These are phyloP conservation scores for Glycine tomentella DNA, from an alignment of 306 rosid genomes.

Conservation along the genomic window DNA sequence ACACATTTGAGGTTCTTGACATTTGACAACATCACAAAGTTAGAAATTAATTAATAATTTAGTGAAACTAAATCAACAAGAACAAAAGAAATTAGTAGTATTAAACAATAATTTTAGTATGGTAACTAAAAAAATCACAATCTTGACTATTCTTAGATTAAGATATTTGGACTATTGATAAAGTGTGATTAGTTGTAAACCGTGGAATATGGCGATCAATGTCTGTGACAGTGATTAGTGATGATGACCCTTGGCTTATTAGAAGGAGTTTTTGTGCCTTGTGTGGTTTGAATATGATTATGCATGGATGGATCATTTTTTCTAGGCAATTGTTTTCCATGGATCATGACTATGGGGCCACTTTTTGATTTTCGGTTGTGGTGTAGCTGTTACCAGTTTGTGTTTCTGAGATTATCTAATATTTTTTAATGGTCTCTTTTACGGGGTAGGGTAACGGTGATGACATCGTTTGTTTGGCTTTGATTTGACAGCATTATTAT, in stretches of 20 bases:
- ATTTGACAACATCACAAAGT: conserved; percentile 39
- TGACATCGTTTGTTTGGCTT: conserved; percentile 34
- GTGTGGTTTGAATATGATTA: conserved; percentile 32
- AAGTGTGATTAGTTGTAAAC: conserved; percentile 18
- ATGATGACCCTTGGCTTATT: conserved; percentile 46
- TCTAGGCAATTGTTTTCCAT: conserved; percentile 24
- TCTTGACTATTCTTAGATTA: conserved; percentile 33
- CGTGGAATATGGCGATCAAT: conserved; percentile 40
- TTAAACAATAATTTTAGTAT: conserved; percentile 9
- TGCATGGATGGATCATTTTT: conserved; percentile 44
- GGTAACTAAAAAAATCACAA: conserved; percentile 33
- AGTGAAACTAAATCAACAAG: not conserved
- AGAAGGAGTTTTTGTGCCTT: conserved; percentile 38
- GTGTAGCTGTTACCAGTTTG: conserved; percentile 51
- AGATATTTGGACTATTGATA: conserved; percentile 18
- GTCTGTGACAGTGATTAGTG: conserved; percentile 38
- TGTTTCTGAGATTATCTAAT: conserved; percentile 28
- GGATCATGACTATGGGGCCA: conserved; percentile 43
- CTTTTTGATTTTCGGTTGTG: conserved; percentile 44
- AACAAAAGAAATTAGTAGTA: not conserved
- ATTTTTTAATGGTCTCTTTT: conserved; percentile 20
- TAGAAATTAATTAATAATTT: not conserved
- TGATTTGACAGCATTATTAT: conserved; percentile 28
- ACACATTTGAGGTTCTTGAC: conserved; percentile 47
- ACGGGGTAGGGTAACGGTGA: conserved; percentile 2